Evolutionary conservation across 192 early-diverging fungal species (phyloP).

Genomic region (Neocallimastix lanati): DNA sequence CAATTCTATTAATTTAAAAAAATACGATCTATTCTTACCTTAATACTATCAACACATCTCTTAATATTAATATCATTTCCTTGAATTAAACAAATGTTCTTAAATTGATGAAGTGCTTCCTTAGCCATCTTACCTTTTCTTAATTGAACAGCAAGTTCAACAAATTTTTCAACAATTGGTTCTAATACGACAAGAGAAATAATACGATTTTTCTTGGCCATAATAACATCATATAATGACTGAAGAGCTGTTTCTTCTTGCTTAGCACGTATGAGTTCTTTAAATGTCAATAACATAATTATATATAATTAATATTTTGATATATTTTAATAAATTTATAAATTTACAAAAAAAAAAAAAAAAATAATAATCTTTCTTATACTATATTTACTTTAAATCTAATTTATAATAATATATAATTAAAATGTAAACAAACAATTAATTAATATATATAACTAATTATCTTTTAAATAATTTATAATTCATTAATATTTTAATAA

Average conservation of each 20-base stretch:
- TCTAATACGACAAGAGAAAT: conserved; percentile 63
- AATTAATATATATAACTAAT: too few species aligned
- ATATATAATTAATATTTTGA: neutral
- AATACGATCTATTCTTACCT: neutral
- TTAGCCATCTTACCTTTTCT: conserved; percentile 80
- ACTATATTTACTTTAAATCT: too few species aligned
- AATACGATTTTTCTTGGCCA: conserved; percentile 70
- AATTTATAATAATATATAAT: too few species aligned
- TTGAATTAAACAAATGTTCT: conserved; percentile 55
- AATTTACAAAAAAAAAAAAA: too few species aligned
- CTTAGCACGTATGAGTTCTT: conserved; percentile 64
- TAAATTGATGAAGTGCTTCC: conserved; percentile 93
- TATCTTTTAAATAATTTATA: too few species aligned
- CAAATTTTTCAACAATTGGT: conserved; percentile 83
- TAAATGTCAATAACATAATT: neutral
- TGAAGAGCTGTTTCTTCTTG: conserved; percentile 68
- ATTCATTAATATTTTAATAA: too few species aligned
- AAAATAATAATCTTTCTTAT: too few species aligned
- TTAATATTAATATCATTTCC: neutral
- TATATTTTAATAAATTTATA: too few species aligned
- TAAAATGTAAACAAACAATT: too few species aligned
- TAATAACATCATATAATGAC: conserved; percentile 79
- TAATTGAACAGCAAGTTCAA: conserved; percentile 73
- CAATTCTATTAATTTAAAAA: neutral
- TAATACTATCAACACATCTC: neutral